A percentile compares a stretch with the other conserved stretches of the same genome.
These are phyloP conservation scores for Naganishia friedmannii DNA, from an alignment of 768 basidiomycete species.

Conservation along the genomic window DNA sequence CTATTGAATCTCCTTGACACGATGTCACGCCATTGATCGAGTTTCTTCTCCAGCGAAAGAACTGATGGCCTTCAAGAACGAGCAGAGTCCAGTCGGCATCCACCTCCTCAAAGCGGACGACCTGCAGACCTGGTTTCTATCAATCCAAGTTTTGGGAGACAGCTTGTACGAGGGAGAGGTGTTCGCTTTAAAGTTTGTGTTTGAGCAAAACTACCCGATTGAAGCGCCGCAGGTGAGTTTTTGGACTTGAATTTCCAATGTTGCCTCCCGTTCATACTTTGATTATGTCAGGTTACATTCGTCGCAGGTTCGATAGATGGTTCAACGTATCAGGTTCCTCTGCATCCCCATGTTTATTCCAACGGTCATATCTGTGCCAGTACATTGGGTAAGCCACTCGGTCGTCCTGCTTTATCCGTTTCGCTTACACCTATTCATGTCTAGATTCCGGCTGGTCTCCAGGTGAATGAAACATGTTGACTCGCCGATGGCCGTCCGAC, in stretches of 20 bases:
- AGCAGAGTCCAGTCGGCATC: constrained; percentile 46
- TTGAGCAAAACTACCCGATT: constrained; percentile 25
- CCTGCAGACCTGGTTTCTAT: constrained; percentile 40
- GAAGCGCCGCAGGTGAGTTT: constrained; percentile 26
- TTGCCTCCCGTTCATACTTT: not conserved
- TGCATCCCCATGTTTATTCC: constrained; percentile 44
- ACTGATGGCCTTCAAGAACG: constrained; percentile 41
- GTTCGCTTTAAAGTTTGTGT: constrained; percentile 29
- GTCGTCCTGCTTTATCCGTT: not conserved
- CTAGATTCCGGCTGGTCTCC: constrained; percentile 51
- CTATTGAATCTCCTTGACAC: not conserved
- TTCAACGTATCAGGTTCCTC: constrained; percentile 36
- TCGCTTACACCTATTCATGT: not conserved
- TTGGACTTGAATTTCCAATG: not conserved
- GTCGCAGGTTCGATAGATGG: constrained; percentile 28
- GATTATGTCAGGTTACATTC: constrained; percentile 42
- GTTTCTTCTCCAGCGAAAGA: constrained; percentile 41
- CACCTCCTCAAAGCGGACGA: constrained; percentile 38
- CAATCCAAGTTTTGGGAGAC: constrained; percentile 34
- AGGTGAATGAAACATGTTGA: not conserved
- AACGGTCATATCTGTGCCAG: constrained; percentile 49
- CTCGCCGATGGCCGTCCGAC: not conserved
- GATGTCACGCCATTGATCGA: not conserved
- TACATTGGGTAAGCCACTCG: constrained; percentile 38
- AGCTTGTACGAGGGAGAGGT: constrained; percentile 27